Evolutionary conservation across 2,329 filamentous ascomycete genomes (phyloP), one percentile per base, ranked within the genome.

Genomic region (Diplodia corticola): DNA sequence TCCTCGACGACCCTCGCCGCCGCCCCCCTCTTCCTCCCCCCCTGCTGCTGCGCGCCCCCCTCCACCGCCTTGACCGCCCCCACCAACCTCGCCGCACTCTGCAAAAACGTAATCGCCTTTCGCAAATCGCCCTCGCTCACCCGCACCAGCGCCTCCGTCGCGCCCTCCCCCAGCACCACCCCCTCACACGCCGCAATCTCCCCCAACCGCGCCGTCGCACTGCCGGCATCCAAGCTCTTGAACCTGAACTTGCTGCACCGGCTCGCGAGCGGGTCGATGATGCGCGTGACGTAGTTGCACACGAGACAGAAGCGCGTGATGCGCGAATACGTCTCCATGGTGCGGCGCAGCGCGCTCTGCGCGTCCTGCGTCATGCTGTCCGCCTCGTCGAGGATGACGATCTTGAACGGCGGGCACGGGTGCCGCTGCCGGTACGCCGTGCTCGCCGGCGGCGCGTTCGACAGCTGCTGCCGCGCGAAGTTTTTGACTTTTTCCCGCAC

Each of bases 311-410:
- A 99, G 15, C 95, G 86, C 2, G 95, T 99, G 79, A 98, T 97
- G 74, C 93, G 93, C 78, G 88, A 91, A 79, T 98, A 98, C 53
- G 93, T 96, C 81, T 99, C 95, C 95, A 99, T 99, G 1, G 95
- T 99, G 64, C 96, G 86, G 70, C 95, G 86, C 66, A 99, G 83
- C 5, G 96, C 95, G 68, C 89, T 91, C 82, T 99, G 95, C 13
- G 95, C 95, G 80, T 99, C 96, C 78, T 98, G 94, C 46, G 95
- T 99, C 94, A 99, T 98, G 71, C 91, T 95, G 78, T 99, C 95
- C 71, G 95, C 95, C 81, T 99, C 95, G 79, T 99, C 95, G 67
- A 99, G 88, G 68, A 99, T 92, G 75, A 99, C 94, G 76, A 99
- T 97, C 82, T 99, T 99, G 84, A 97, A 99, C 0, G 95, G 95